phyloP scores from a whole-genome alignment of 371 early-diverging fungal species.

The Mucor sp. region DNA sequence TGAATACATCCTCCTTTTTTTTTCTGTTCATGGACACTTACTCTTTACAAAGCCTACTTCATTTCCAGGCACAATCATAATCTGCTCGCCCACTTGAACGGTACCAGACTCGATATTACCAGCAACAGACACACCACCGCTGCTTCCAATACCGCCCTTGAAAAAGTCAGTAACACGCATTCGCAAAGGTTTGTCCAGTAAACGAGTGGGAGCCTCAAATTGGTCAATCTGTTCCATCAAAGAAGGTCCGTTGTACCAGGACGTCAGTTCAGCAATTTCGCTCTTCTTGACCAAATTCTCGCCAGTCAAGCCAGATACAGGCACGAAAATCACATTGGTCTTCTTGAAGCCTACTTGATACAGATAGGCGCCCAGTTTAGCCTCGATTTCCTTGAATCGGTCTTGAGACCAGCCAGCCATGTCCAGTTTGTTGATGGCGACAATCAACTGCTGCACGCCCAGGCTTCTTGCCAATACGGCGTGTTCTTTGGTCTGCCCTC shows the following conservation, averaged over 20 bases:
- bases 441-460: slow-evolving; percentile 87
- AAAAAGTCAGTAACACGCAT: slow-evolving; percentile 86
- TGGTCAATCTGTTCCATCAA: slow-evolving; percentile 65
- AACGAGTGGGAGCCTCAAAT: slow-evolving; percentile 73
- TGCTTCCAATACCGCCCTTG: slow-evolving; percentile 74
- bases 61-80: slow-evolving; percentile 82
- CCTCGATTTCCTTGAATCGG: slow-evolving; percentile 75
- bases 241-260: slow-evolving; percentile 76
- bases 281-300: slow-evolving; percentile 72
- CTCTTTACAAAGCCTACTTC: slow-evolving; percentile 80
- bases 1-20: not conserved
- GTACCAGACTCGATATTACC: slow-evolving; percentile 88
- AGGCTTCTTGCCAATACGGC: slow-evolving; percentile 84
- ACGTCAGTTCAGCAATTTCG: slow-evolving; percentile 23
- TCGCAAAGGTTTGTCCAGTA: slow-evolving; percentile 80
- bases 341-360: slow-evolving; percentile 75
- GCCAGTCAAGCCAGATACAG: slow-evolving; percentile 89
- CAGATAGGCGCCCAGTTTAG: slow-evolving; percentile 70
- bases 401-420: slow-evolving; percentile 75
- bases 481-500: slow-evolving; percentile 98
- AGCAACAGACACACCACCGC: slow-evolving; percentile 74
- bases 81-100: slow-evolving; percentile 83
- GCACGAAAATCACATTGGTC: slow-evolving; percentile 74
- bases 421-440: slow-evolving; percentile 95
- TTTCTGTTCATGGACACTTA: slow-evolving; percentile 21